Percentiles rank a stretch among this genome's conserved stretches.
phyloP scores from a whole-genome alignment of 2,329 filamentous ascomycete species.

The Paracorniculantispora psalliotae region DNA sequence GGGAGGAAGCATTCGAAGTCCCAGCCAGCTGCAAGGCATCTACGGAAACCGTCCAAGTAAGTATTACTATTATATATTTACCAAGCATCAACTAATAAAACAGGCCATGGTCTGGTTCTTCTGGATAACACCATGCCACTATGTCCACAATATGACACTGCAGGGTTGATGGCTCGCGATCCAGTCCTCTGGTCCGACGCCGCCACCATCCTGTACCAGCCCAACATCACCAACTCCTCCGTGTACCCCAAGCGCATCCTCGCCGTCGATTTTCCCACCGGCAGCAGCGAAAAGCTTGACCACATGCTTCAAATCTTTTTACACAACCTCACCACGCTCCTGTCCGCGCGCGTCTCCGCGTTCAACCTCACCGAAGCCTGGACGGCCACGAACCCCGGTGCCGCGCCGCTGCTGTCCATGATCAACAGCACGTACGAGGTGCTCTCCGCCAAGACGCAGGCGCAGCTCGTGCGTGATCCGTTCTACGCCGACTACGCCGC shows the following conservation, averaged over 20 bases:
- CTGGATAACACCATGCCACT: slow-evolving; percentile 38
- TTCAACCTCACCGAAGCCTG: slow-evolving; percentile 24
- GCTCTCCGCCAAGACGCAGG: slow-evolving; percentile 33
- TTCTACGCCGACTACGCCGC: slow-evolving; percentile 32
- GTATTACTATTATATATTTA: background rate
- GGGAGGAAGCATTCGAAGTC: slow-evolving; percentile 41
- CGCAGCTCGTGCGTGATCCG: slow-evolving; percentile 27
- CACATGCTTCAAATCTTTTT: slow-evolving; percentile 25
- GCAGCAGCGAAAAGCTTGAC: slow-evolving; percentile 14
- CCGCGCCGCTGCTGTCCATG: slow-evolving; percentile 19
- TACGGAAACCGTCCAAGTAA: slow-evolving; percentile 40
- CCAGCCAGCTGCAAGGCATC: slow-evolving; percentile 37
- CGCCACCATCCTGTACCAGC: slow-evolving; percentile 26
- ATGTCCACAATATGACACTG: slow-evolving; percentile 36
- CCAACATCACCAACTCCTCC: slow-evolving; percentile 28
- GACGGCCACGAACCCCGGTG: slow-evolving; percentile 19
- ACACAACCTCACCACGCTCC: slow-evolving; percentile 21
- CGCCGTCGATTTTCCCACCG: slow-evolving; percentile 25
- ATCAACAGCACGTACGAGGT: slow-evolving; percentile 32
- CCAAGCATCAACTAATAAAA: background rate
- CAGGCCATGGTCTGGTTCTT: slow-evolving; percentile 29
- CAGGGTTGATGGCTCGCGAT: slow-evolving; percentile 37
- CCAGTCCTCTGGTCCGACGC: slow-evolving; percentile 29
- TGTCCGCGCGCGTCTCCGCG: slow-evolving; percentile 18
- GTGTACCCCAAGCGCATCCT: slow-evolving; percentile 27